Evolutionary conservation across 805 yeast genomes (phyloP).

Genomic region (Metschnikowia kunwiensis): DNA sequence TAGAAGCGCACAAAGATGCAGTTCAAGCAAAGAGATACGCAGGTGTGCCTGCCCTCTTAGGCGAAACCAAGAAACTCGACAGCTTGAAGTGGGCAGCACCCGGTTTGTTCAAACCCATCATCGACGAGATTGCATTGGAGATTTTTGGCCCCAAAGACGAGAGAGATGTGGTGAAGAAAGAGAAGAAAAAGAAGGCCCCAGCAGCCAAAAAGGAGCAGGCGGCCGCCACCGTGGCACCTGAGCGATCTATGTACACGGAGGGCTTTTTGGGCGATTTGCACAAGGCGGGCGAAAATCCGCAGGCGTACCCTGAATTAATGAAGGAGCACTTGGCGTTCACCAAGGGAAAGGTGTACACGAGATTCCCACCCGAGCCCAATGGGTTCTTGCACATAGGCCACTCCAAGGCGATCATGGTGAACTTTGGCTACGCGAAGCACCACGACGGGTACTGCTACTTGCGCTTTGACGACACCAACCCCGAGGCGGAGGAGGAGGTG

Average conservation of each 20-base stretch:
- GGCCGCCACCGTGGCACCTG: constrained; percentile 21
- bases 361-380: constrained; percentile 99
- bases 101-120: constrained; percentile 75
- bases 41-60: constrained; percentile 71
- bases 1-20: constrained; percentile 55
- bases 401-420: constrained; percentile 95
- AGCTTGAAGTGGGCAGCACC: constrained; percentile 92
- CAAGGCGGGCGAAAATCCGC: constrained; percentile 93
- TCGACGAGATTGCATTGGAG: constrained; percentile 71
- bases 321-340: constrained; percentile 74
- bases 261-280: constrained; percentile 96
- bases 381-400: constrained; percentile 98
- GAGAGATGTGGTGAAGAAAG: constrained; percentile 79
- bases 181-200: constrained; percentile 53
- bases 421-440: constrained; percentile 93
- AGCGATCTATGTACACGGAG: constrained; percentile 83
- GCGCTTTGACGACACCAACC: constrained; percentile 96
- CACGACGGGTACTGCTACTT: constrained; percentile 85
- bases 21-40: constrained; percentile 75
- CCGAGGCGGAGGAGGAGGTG: constrained; percentile 95
- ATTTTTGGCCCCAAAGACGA: constrained; percentile 94
- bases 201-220: constrained; percentile 18
- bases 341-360: constrained; percentile 79
- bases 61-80: constrained; percentile 69
- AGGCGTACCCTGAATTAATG: constrained; percentile 81